phyloP scores from a whole-genome alignment of 1,284 basidiomycete genomes.

The Bondarzewia mesenterica region DNA sequence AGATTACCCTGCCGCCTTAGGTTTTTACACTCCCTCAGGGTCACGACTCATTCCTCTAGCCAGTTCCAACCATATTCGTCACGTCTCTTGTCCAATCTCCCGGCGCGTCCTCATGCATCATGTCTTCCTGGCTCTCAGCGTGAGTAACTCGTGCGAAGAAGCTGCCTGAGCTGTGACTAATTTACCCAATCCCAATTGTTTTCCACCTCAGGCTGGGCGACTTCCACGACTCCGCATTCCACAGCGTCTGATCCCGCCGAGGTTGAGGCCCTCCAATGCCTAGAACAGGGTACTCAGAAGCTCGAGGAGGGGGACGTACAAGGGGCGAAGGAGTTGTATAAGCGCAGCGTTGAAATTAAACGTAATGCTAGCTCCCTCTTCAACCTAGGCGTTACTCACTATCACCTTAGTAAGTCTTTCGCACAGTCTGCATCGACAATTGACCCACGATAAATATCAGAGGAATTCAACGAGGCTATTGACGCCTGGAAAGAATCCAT shows the following conservation, averaged over 20 bases:
- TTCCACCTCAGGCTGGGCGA: conserved; percentile 63
- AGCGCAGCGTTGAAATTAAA: conserved; percentile 75
- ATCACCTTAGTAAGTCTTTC: conserved; percentile 66
- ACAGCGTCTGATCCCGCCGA: conserved; percentile 80
- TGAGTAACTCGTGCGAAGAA: conserved; percentile 1
- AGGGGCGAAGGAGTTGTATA: conserved; percentile 72
- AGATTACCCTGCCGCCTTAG: neutral
- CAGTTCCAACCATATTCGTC: neutral
- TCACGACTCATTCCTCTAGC: neutral
- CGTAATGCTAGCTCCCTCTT: conserved; percentile 79
- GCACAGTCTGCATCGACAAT: conserved; percentile 13
- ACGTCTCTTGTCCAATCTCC: conserved; percentile 7
- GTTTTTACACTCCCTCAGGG: neutral
- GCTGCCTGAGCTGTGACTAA: conserved; percentile 5
- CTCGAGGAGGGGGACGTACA: conserved; percentile 88
- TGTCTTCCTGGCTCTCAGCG: conserved; percentile 2
- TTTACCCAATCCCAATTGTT: conserved; percentile 13
- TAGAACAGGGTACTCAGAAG: conserved; percentile 83
- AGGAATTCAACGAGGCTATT: conserved; percentile 83
- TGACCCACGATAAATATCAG: conserved; percentile 30
- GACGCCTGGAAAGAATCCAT: conserved; percentile 84
- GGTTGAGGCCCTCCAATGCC: conserved; percentile 69
- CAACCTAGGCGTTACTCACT: conserved; percentile 85
- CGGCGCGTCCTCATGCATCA: conserved; percentile 1
- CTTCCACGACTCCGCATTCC: conserved; percentile 74